Conservation (phyloP, 768 basidiomycete genomes). For the Pleurotus citrinopileatus region DNA sequence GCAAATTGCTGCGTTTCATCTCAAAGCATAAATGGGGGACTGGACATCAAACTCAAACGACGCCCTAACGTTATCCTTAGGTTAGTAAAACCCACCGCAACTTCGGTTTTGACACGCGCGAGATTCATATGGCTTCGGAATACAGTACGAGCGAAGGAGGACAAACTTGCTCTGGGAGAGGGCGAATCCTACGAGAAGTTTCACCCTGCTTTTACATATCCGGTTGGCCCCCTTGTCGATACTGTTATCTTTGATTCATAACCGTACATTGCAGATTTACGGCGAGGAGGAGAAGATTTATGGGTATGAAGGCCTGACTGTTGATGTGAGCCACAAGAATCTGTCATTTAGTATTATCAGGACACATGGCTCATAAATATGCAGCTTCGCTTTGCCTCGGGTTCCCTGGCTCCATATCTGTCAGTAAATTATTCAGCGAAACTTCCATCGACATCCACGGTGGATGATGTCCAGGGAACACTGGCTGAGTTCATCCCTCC, state of each 20-base stretch:
- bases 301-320: constrained; percentile 81
- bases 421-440: constrained; percentile 64
- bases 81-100: constrained; percentile 35
- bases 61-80: constrained; percentile 70
- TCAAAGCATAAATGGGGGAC: constrained; percentile 37
- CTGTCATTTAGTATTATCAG: not conserved
- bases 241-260: not conserved
- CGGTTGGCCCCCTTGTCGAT: constrained; percentile 48
- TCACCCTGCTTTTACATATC: constrained; percentile 91
- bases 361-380: not conserved
- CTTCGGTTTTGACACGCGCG: not conserved
- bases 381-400: constrained; percentile 85
- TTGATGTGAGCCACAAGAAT: constrained; percentile 60
- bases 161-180: constrained; percentile 53
- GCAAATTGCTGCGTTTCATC: not conserved
- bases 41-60: constrained; percentile 85
- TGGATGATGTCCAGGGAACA: constrained; percentile 84
- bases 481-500: constrained; percentile 76
- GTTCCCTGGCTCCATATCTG: constrained; percentile 78
- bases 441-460: constrained; percentile 60
- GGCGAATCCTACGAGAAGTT: constrained; percentile 67
- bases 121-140: not conserved
- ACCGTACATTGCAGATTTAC: constrained; percentile 59
- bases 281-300: constrained; percentile 97
- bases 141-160: constrained; percentile 70